Evolutionary conservation across 345 rosid species (phyloP), one percentile per base, ranked within the genome.

Genomic region (Lumnitzera littorea): DNA sequence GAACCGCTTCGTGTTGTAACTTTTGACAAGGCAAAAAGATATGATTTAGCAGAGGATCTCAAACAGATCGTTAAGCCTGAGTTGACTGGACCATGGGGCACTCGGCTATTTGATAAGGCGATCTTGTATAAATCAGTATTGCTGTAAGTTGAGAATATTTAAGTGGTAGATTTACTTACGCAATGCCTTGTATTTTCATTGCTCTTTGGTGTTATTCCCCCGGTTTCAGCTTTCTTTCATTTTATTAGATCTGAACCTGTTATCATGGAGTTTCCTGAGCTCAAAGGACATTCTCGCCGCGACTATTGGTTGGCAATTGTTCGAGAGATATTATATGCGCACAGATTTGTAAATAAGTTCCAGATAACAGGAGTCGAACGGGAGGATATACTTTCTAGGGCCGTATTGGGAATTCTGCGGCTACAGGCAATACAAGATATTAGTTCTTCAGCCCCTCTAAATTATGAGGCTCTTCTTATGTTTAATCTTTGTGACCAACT

Each of bases 51-150:
- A 51, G 84, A 82, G 47, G 92, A 91, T 71, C 81, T 95, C 50
- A 84, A 95, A 69, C 99, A 95, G 82, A 67, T 85, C 48, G 84
- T 91, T 36, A 91, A 86, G 69, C 91, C 96, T 62, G 99, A 91
- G 67, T 69, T 91, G 78, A 82, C 96, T 57, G 99, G 99, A 65
- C 97, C 99, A 51, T 95, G 96, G 99, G 99, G 99, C 53, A 84
- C 97, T 58, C 84, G 97, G 53, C 82, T 95, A 70, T 95, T 91
- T 66, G 97, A 95, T 80, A 95, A 91, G 81, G 99, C 96, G 9
- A 87, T 95, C 58, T 75, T 69, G 13, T 95, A 91, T 70, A 91
- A 83, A 68, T 90, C 96, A 72, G 72, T 79, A 70, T 86, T 89
- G 69, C 70, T 95, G 99, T 94, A 84, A 82, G 96, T 62, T 80